Evolutionary conservation across 768 basidiomycete species (phyloP), one percentile per base, ranked within the genome.

Genomic region (Leccinum fibrillosum): DNA sequence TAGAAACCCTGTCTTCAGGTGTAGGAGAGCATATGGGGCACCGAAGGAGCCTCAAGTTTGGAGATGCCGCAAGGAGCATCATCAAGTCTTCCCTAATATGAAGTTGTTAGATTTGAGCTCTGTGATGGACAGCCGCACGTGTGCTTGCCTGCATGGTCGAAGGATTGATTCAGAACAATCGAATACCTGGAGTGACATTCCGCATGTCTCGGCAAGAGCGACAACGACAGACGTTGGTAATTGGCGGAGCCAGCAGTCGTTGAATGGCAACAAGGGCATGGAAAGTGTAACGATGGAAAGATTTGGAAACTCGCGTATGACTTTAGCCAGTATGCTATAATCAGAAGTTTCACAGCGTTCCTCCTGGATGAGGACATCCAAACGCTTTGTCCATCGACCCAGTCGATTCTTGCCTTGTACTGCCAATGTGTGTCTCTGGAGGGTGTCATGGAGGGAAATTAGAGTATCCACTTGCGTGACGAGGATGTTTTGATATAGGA

Each of bases 111-210:
- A 44, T 49, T 13, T 9, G 13, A 48, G 7, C 42, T 19, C 23
- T 13, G n/a, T 15, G 12, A 28, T 12, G 35, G 8, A 57, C 7
- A 57, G 53, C 7, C 9, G 13, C 8, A 35, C 6, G 11, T 11
- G 2, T 56, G 44, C 62, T 72, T 57, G 53, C 69, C 69, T 70
- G 57, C 62, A 70, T 19, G 69, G 69, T 51, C 70, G 64, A 54
- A 70, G 61, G 17, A 66, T 58, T 13, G 69, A 70, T 26, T 72
- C 70, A 6, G 68, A 72, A 37, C 69, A 70, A 37, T 70, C 68
- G 52, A 70, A 72, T 28, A 61, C 48, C 42, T 68, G 66, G 10
- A 70, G 60, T 21, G 68, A 70, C 9, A 52, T 23, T 21, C 69
- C 68, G 11, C 68, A 70, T 23, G 66, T 63, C 63, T 72, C 69